Percentiles rank a stretch among this genome's conserved stretches.
phyloP scores from a whole-genome alignment of 1,139 yeast genomes.

The Kodamaea anthophila region DNA sequence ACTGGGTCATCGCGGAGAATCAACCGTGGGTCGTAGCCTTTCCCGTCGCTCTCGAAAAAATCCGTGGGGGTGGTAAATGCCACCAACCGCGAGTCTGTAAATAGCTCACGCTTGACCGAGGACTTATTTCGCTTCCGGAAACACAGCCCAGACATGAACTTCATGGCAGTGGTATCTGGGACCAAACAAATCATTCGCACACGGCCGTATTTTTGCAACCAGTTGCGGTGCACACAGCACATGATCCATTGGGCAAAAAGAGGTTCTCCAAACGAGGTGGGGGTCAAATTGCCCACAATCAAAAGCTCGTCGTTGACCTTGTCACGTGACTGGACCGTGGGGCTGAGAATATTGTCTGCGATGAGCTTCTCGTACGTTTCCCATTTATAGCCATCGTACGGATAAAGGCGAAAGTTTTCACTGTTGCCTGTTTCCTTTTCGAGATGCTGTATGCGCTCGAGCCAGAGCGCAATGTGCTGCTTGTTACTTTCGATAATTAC shows the following conservation, averaged over 20 bases:
- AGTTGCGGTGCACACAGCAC: slow-evolving; percentile 63
- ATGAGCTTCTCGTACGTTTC: slow-evolving; percentile 44
- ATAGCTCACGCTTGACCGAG: slow-evolving; percentile 55
- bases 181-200: slow-evolving; percentile 65
- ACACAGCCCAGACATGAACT: slow-evolving; percentile 49
- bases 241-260: slow-evolving; percentile 70
- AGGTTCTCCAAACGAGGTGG: slow-evolving; percentile 51
- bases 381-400: slow-evolving; percentile 63
- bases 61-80: slow-evolving; percentile 36
- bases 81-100: slow-evolving; percentile 46
- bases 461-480: slow-evolving; percentile 29
- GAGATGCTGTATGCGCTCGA: slow-evolving; percentile 17
- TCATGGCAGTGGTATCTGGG: slow-evolving; percentile 53
- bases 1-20: slow-evolving; percentile 36
- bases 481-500: slow-evolving; percentile 48
- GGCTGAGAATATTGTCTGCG: slow-evolving; percentile 34
- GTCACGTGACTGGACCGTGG: slow-evolving; percentile 21
- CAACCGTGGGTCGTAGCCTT: slow-evolving; percentile 33
- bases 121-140: slow-evolving; percentile 47
- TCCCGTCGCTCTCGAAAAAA: slow-evolving; percentile 20
- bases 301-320: slow-evolving; percentile 58
- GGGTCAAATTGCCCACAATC: slow-evolving; percentile 59
- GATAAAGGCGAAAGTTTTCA: slow-evolving; percentile 27
- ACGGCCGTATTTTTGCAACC: slow-evolving; percentile 72
- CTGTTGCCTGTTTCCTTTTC: slow-evolving; percentile 16